phyloP scores from a whole-genome alignment of 1,284 basidiomycete genomes.

The Ceratorhiza oryzae-sativae region DNA sequence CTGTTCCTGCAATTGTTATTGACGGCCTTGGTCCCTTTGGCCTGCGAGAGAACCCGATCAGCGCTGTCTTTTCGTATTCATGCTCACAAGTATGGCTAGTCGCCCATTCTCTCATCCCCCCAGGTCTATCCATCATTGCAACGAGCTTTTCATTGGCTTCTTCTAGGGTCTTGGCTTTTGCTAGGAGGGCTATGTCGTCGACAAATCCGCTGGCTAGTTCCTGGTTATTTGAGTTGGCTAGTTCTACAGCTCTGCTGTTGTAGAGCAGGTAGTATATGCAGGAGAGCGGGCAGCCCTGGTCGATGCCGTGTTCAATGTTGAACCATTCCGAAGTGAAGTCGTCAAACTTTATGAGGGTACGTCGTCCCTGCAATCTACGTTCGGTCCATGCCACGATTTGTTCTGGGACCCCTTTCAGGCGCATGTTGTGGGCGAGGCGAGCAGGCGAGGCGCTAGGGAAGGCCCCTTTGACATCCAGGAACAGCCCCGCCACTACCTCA shows the following conservation, averaged over 20 bases:
- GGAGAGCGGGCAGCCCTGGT: constrained; percentile 39
- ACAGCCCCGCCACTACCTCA: constrained; percentile 32
- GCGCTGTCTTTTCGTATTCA: constrained; percentile 32
- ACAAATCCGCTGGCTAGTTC: constrained; percentile 30
- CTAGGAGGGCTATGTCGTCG: constrained; percentile 37
- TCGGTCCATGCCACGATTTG: constrained; percentile 3
- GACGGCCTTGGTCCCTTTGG: background rate
- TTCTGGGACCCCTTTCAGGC: constrained; percentile 30
- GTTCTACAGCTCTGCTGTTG: constrained; percentile 1
- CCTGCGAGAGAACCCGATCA: constrained; percentile 21
- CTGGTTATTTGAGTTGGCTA: background rate
- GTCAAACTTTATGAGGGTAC: constrained; percentile 20
- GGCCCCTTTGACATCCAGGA: constrained; percentile 44
- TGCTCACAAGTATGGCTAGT: constrained; percentile 8
- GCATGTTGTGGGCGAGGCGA: constrained; percentile 50
- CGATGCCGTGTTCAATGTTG: constrained; percentile 29
- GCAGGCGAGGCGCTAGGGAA: constrained; percentile 49
- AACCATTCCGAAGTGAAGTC: constrained; percentile 19
- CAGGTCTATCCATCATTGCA: constrained; percentile 7
- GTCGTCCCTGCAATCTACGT: background rate
- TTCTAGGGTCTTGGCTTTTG: background rate
- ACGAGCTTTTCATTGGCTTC: constrained; percentile 8
- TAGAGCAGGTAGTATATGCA: constrained; percentile 37
- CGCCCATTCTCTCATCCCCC: constrained; percentile 24
- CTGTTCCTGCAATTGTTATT: background rate